Base-by-base conservation (phyloP, 441 rosid genomes). In the Isatis lusitanica region DNA sequence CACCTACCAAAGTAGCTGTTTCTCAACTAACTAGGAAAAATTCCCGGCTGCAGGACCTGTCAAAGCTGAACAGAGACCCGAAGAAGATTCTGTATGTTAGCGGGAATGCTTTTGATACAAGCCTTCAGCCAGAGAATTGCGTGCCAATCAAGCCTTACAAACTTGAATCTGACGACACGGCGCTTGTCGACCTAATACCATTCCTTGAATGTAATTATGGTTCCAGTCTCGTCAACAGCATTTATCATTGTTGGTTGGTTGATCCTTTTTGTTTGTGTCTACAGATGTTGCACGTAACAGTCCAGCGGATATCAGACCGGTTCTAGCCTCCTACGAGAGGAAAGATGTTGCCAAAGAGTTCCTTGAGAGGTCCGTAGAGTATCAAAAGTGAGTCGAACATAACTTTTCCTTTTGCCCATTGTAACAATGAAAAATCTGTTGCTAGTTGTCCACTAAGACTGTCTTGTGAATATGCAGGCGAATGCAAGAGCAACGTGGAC, bases 181-280 rank as follows among this genome's bases (percentile, higher is more conserved):
- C 91, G 57, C 98, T 94, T 68, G 43, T 94, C 71, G 99, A 94
- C 75, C 97, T 94, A 51, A 90, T 94, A 82, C 99, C 98, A 4
- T 94, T 94, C 78, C 98, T 94, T 63, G 99, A 94, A 79, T 94
- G 99, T 92, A 80, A 85, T 93, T 73, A 33, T 52, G 63, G 42
- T 57, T 57, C 31, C 18, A 43, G 66, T 52, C 24, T 66, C 0
- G 18, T 52, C 53, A 38, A 60, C 36, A 33, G 26, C n/a, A 6
- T 26, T 28, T 47, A 6, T 64, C 17, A 33, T 17, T 39, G 56
- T 70, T 57, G 66, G 15, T 69, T 53, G 44, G 38, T 63, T 75
- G 60, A 62, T 63, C 52, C 9, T 2, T 61, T 13, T 18, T 46
- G 39, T 42, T 48, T 57, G 63, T 62, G 46, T 21, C 40, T 70